phyloP scores from a whole-genome alignment of 768 basidiomycete species.

The Tremella fuciformis region DNA sequence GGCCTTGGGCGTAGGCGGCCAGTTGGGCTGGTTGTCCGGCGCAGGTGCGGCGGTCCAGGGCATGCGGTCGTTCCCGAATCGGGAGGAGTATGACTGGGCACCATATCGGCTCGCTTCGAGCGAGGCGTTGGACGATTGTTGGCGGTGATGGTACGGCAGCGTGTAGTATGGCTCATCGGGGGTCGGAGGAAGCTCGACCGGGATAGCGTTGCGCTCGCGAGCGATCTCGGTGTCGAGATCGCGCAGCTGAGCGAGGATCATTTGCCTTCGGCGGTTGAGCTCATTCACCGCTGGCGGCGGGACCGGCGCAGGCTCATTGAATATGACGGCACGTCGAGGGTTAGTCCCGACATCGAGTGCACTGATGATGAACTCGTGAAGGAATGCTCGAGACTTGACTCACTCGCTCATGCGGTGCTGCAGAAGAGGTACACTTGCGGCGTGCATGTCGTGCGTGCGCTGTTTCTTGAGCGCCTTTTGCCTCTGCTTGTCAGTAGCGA shows the following conservation, averaged over 20 bases:
- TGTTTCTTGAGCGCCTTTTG: slow-evolving; percentile 18
- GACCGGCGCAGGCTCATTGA: too few relatives aligned
- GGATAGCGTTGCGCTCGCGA: not conserved
- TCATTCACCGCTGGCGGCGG: too few relatives aligned
- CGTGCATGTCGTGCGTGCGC: not conserved
- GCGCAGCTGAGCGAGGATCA: too few relatives aligned
- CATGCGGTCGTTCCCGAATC: slow-evolving; percentile 3
- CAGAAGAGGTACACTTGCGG: too few relatives aligned
- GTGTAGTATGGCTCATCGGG: not conserved
- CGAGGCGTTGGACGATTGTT: not conserved
- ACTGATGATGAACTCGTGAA: too few relatives aligned
- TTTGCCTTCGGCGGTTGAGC: too few relatives aligned
- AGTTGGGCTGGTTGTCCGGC: too few relatives aligned
- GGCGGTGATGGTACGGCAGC: slow-evolving; percentile 2
- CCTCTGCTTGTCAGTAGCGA: slow-evolving; percentile 4
- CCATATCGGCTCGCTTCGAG: not conserved
- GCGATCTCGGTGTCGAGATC: not conserved
- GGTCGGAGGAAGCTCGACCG: not conserved
- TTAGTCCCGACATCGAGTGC: too few relatives aligned
- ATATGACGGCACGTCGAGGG: too few relatives aligned
- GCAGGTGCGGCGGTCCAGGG: not conserved
- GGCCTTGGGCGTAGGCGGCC: too few relatives aligned
- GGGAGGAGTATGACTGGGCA: not conserved
- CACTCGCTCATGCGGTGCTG: too few relatives aligned
- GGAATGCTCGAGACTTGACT: too few relatives aligned